Evolutionary conservation across 768 basidiomycete species (phyloP), one percentile per base, ranked within the genome.

Genomic region (Tylopilus cervinicoccineus): DNA sequence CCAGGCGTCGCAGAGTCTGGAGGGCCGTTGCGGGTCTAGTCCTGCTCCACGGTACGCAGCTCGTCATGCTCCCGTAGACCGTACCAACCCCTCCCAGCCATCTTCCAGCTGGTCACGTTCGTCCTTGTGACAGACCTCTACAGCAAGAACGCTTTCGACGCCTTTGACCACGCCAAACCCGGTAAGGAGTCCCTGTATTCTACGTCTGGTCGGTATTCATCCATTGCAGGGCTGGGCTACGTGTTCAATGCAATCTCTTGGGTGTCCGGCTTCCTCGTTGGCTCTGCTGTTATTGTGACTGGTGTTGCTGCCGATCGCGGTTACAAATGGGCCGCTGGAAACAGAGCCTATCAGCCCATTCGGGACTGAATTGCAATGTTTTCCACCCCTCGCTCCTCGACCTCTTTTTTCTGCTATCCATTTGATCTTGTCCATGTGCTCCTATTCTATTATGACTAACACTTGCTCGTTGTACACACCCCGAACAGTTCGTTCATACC

Each of bases 1-100:
- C 86, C 14, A 73, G 87, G 43, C 73, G 88, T 54, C 73, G 86
- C 49, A 78, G 88, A 54, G 82, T 88, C 27, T 90, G 88, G 88
- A 80, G 77, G 60, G 83, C 79, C 1, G 83, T 84, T 1, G 85
- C 84, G 8, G 79, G 78, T 14, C 64, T 90, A 10, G 70, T 86
- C 12, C 64, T 79, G 14, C 57, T 88, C 17, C 81, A 86, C 58
- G 77, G 86, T 84, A 33, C 7, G 51, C 46, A 24, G 17, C 40
- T 23, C 20, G 4, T 28, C 36, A 1, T 29, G 11, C 37, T 7
- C 11, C 36, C n/a, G 6, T 38, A 14, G 7, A 22, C 19, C 11
- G 13, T 12, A 19, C 31, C 40, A 43, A 55, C 33, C 16, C 26
- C 13, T 22, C 34, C 9, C 43, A 84, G 84, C 80, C n/a, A 45